Evolutionary conservation across 768 basidiomycete species (phyloP).

Genomic region (Gloeopeniophorella convolvens): DNA sequence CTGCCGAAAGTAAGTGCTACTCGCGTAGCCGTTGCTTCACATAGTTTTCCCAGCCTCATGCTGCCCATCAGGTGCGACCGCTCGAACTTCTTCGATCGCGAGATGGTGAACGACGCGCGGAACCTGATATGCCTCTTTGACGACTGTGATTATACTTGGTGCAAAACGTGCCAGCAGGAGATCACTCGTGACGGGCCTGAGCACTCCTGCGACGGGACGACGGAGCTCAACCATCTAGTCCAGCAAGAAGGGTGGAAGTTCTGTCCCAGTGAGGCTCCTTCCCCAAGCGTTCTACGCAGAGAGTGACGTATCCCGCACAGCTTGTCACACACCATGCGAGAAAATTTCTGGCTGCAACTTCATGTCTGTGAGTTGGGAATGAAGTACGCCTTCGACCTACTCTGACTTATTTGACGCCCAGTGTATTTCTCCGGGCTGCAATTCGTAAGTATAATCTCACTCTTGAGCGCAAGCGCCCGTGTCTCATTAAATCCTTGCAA

Average conservation of each 20-base stretch:
- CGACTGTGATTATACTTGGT: conserved; percentile 28
- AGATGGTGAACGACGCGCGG: conserved; percentile 22
- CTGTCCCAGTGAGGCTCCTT: conserved; percentile 25
- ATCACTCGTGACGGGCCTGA: conserved; percentile 22
- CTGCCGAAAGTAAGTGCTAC: conserved; percentile 41
- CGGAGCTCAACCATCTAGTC: conserved; percentile 28
- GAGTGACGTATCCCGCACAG: conserved; percentile 23
- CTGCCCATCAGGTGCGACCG: conserved; percentile 12
- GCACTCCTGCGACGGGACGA: conserved; percentile 30
- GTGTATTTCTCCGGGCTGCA: conserved; percentile 54
- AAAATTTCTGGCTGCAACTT: conserved; percentile 53
- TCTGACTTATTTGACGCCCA: conserved; percentile 20
- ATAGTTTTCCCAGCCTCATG: neutral
- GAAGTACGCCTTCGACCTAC: neutral
- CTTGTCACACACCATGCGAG: conserved; percentile 42
- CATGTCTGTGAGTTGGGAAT: conserved; percentile 40
- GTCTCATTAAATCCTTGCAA: neutral
- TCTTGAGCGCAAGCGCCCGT: neutral
- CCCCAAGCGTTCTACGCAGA: neutral
- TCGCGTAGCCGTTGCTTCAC: neutral
- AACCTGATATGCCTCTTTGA: conserved; percentile 26
- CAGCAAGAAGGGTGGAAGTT: conserved; percentile 28
- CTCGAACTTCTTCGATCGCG: conserved; percentile 24
- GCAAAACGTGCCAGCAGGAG: conserved; percentile 27
- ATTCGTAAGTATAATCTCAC: conserved; percentile 30